Evolutionary conservation across 257 asterid species (phyloP), one percentile per base, ranked within the genome.

Genomic region (Eucommia ulmoides): DNA sequence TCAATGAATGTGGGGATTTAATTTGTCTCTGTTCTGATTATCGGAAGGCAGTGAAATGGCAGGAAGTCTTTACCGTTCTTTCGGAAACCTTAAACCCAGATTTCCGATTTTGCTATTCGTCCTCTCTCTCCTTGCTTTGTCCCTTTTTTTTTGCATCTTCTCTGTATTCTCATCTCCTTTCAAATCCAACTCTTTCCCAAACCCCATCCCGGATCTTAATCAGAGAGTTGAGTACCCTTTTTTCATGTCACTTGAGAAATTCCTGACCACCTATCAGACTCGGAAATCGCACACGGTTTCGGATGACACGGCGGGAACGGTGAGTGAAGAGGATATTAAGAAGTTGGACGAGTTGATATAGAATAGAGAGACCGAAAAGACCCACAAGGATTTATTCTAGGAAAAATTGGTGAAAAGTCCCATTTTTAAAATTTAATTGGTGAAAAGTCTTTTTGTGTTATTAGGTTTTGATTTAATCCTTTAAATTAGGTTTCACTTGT

Each of bases 241-340:
- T 61, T 77, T 81, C 3, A 46, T 75, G 12, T 91, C 99, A 11
- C 92, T 91, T 53, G 87, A 91, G 46, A 83, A 77, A 48, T 83
- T 86, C 63, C 86, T 91, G 0, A 38, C 56, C 54, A 68, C 67
- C 38, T 29, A 7, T 12, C 38, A 5, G 23, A 65, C 76, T 58
- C 71, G 53, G 23, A 55, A 69, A 15, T 50, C 68, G 20, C 19
- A 62, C 33, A 18, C 64, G 16, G 21, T 33, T 48, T 47, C 66
- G 2, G 82, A 62, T 26, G 91, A 78, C 61, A 68, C 77, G 1
- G 38, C 38, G 57, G 55, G 59, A 23, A 66, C 70, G 16, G 65
- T 20, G 33, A 50, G 60, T 20, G 78, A 65, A 17, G 59, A 53
- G 59, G 75, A 66, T 55, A 71, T 74, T 22, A 62, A 51, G 61